Evolutionary conservation across 1,139 yeast species (phyloP), one percentile per base, ranked within the genome.

Genomic region (Blastobotrys niveus): DNA sequence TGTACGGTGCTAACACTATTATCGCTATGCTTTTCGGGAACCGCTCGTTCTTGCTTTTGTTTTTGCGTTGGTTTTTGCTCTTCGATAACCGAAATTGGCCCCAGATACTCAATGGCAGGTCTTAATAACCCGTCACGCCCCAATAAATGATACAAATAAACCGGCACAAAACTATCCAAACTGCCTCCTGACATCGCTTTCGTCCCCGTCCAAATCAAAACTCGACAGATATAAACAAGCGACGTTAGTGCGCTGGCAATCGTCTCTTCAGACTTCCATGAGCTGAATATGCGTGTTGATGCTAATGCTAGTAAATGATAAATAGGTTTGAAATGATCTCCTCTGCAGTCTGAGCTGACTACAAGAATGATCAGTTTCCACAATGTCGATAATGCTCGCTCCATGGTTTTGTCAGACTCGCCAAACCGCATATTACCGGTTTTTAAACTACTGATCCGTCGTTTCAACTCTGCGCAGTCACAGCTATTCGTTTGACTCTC

Each of bases 181-280:
- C 3, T 20, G 12, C 24, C 18, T 5, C n/a, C n/a, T n/a, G n/a
- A n/a, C n/a, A 15, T 18, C 18, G 20, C n/a, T 14, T 18, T 17
- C 15, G 34, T 10, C 2, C 40, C 40, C 5, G 26, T 17, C 10
- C 4, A 12, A 5, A 26, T 12, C 22, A 38, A 7, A 10, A 38
- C 3, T 14, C 34, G 34, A n/a, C 35, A 22, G 10, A 38, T 38
- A 19, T 38, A 38, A 20, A 21, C 7, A 7, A 38, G 8, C n/a
- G 42, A 30, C 12, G 36, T 8, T 14, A 38, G 24, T 3, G 42
- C 20, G 3, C 14, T 12, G 12, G 20, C 14, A 14, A 38, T 38
- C 9, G 15, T n/a, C n/a, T 10, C 22, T 2, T 25, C 24, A 9
- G 20, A 14, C 14, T 35, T 17, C 38, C 38, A 35, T 22, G 7